These are phyloP conservation scores for Phoma sp. DNA, from an alignment of 2,329 filamentous ascomycete species.

Conservation along the genomic window DNA sequence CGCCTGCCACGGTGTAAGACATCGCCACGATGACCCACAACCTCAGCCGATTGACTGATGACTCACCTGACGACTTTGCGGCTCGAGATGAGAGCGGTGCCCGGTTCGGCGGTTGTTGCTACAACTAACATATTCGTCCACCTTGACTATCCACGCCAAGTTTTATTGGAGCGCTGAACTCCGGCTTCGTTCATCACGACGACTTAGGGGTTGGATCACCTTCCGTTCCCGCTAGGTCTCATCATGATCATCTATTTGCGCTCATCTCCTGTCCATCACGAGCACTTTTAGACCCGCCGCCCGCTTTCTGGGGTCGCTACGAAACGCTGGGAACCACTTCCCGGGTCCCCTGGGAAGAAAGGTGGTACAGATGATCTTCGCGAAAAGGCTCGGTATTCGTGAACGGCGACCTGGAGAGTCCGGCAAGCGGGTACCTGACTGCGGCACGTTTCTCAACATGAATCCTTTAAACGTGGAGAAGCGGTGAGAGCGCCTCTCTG, in stretches of 20 bases:
- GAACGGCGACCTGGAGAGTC: constrained; percentile 15
- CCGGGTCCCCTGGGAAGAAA: background rate
- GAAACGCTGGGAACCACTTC: background rate
- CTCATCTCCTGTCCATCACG: background rate
- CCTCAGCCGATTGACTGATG: background rate
- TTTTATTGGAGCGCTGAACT: constrained; percentile 1
- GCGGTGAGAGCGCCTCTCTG: constrained; percentile 4
- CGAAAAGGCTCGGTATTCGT: constrained; percentile 1
- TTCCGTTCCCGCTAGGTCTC: background rate
- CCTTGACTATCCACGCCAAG: background rate
- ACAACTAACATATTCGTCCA: background rate
- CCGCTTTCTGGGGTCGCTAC: constrained; percentile 20
- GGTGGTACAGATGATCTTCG: constrained; percentile 3
- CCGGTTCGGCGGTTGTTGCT: background rate
- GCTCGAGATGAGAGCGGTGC: background rate
- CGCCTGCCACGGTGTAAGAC: constrained; percentile 18
- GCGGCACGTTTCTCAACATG: constrained; percentile 12
- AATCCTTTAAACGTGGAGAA: background rate
- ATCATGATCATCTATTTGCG: too few relatives aligned
- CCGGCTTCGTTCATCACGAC: background rate
- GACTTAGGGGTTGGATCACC: background rate
- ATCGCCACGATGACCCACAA: constrained; percentile 6
- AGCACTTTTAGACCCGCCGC: background rate
- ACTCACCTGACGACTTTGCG: background rate
- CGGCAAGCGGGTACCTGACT: constrained; percentile 12